Percentiles rank a stretch among this genome's conserved stretches.
Conservation (phyloP, 2,329 filamentous ascomycete genomes). For the Talaromyces sp. region DNA sequence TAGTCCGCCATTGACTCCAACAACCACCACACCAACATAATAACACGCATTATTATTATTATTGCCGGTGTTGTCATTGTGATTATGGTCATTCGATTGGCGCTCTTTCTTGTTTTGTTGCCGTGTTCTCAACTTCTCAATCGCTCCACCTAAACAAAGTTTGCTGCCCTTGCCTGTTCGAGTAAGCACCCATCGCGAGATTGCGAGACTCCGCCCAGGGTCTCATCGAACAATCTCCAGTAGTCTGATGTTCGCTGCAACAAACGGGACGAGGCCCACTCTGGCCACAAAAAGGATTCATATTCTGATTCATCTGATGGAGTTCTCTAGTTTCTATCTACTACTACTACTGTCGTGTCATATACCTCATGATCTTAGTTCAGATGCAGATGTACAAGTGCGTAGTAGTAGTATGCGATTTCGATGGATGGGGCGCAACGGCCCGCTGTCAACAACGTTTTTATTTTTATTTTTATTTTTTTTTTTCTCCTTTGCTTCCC, state of each 20-base stretch:
- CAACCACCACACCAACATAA: neutral
- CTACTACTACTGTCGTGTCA: too few relatives aligned
- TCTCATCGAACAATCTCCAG: neutral
- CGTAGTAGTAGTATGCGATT: too few relatives aligned
- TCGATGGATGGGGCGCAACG: neutral
- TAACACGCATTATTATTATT: too few relatives aligned
- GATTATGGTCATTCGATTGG: too few relatives aligned
- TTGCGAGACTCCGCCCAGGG: neutral
- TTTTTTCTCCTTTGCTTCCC: neutral
- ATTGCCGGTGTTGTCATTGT: too few relatives aligned
- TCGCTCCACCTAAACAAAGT: neutral
- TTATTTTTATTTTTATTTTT: constrained; percentile 7
- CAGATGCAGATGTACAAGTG: too few relatives aligned
- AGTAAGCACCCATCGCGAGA: neutral
- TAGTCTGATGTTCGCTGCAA: neutral
- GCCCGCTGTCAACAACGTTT: constrained; percentile 13
- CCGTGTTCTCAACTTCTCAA: too few relatives aligned
- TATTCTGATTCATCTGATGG: neutral
- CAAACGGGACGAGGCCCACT: neutral
- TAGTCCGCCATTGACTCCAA: neutral
- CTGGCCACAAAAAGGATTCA: neutral
- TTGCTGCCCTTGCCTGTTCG: neutral
- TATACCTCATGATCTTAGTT: too few relatives aligned
- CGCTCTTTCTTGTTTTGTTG: too few relatives aligned
- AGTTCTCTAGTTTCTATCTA: too few relatives aligned